Percentiles rank a stretch among this genome's conserved stretches.
These are phyloP conservation scores for Diddensiella santjacobensis DNA, from an alignment of 805 yeast genomes.

Conservation along the genomic window DNA sequence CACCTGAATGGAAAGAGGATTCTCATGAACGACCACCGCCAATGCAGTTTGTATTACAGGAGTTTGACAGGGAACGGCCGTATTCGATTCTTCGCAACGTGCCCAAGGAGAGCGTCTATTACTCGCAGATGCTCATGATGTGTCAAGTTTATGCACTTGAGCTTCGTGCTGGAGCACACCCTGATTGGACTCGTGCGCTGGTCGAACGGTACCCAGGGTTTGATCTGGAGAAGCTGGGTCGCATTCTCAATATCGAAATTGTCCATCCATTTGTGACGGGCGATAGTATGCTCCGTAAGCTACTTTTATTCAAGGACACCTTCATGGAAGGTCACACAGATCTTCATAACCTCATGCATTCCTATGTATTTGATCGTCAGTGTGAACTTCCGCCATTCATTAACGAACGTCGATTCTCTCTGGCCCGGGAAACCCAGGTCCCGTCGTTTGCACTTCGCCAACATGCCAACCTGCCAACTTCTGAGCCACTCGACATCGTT, in stretches of 20 bases:
- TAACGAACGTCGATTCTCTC: background rate
- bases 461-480: too few relatives aligned
- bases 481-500: too few relatives aligned
- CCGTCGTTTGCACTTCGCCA: too few relatives aligned
- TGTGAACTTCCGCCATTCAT: background rate
- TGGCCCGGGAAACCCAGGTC: background rate
- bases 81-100: slow-evolving; percentile 11
- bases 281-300: slow-evolving; percentile 7
- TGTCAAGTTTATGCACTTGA: slow-evolving; percentile 8
- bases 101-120: slow-evolving; percentile 8
- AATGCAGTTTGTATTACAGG: slow-evolving; percentile 1
- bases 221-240: slow-evolving; percentile 6
- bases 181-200: slow-evolving; percentile 14
- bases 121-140: slow-evolving; percentile 7
- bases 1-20: background rate
- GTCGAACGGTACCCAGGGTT: background rate
- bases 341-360: background rate
- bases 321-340: background rate
- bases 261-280: slow-evolving; percentile 12
- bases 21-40: background rate
- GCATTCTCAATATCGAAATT: slow-evolving; percentile 8
- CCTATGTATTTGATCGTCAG: background rate
- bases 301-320: background rate
- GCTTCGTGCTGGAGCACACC: background rate
- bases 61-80: slow-evolving; percentile 11